Evolutionary conservation across 768 basidiomycete species (phyloP).

Genomic region (Cubamyces sp.): DNA sequence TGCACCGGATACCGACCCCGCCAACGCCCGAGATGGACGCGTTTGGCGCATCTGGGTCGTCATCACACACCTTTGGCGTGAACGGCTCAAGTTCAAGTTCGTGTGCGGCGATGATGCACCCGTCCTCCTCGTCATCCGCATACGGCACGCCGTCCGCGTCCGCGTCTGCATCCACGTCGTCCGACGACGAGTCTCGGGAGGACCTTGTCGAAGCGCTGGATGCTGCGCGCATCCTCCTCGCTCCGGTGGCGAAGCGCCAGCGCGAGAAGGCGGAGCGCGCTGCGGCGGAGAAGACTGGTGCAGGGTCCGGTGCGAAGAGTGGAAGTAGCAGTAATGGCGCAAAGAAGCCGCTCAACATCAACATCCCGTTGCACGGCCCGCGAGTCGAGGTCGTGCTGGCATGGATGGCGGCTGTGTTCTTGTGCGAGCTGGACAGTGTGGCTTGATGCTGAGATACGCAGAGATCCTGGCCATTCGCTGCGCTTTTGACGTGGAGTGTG

Average conservation of each 20-base stretch:
- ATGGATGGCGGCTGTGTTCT: slow-evolving; percentile 82
- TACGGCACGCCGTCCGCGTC: slow-evolving; percentile 24
- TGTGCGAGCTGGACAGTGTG: slow-evolving; percentile 66
- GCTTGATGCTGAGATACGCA: too few relatives aligned
- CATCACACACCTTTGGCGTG: slow-evolving; percentile 25
- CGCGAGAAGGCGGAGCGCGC: slow-evolving; percentile 58
- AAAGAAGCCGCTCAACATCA: slow-evolving; percentile 67
- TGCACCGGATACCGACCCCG: slow-evolving; percentile 29
- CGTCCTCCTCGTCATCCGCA: slow-evolving; percentile 25
- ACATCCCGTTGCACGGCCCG: slow-evolving; percentile 84
- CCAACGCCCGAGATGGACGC: slow-evolving; percentile 32
- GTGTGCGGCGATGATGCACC: slow-evolving; percentile 18
- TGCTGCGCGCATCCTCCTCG: slow-evolving; percentile 70
- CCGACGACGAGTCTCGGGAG: slow-evolving; percentile 21
- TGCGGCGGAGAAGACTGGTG: slow-evolving; percentile 48
- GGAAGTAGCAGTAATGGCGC: slow-evolving; percentile 26
- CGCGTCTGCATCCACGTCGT: neutral
- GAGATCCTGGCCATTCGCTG: too few relatives aligned
- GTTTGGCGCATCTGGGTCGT: slow-evolving; percentile 32
- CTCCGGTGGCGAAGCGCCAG: slow-evolving; percentile 69
- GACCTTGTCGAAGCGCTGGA: slow-evolving; percentile 64
- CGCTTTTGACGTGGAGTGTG: neutral
- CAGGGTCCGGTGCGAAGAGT: slow-evolving; percentile 35
- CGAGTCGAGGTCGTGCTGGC: slow-evolving; percentile 85
- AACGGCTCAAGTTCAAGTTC: slow-evolving; percentile 37